Conservation (phyloP, 129 eudicot genomes). For the Helianthus tuberosus region DNA sequence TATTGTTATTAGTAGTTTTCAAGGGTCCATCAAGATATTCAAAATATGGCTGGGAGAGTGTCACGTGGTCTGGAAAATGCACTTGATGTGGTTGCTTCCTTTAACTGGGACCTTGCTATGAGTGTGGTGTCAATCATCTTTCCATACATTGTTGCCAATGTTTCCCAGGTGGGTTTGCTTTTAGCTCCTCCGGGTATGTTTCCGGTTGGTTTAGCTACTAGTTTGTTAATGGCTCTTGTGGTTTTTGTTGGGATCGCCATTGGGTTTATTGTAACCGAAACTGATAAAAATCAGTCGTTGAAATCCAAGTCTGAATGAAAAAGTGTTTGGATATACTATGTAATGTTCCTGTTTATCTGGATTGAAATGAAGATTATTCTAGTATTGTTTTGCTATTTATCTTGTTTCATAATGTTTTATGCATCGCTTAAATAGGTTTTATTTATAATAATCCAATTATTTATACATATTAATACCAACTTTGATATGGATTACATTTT, state of each 20-base stretch:
- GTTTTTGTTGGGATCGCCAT: too few species aligned
- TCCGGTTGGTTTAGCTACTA: background rate
- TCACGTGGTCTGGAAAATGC: too few species aligned
- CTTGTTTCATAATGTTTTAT: too few species aligned
- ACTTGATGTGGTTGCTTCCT: background rate
- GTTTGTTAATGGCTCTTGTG: background rate
- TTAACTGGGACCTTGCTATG: background rate
- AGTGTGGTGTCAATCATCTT: background rate
- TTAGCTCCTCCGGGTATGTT: background rate
- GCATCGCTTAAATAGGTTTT: too few species aligned
- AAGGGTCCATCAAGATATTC: background rate
- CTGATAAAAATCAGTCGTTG: background rate
- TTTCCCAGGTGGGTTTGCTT: background rate
- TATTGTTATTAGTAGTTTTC: too few species aligned
- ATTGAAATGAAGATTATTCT: background rate
- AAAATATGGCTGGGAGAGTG: too few species aligned
- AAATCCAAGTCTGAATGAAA: background rate
- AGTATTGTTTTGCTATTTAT: background rate
- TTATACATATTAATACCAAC: too few species aligned
- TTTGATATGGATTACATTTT: too few species aligned
- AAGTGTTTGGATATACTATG: background rate
- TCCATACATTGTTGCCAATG: background rate
- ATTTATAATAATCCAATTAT: too few species aligned
- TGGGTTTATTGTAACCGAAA: too few species aligned
- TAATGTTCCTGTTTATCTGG: background rate